Evolutionary conservation across 441 rosid genomes (phyloP), one percentile per base, ranked within the genome.

Genomic region (Gossypium trilobum): DNA sequence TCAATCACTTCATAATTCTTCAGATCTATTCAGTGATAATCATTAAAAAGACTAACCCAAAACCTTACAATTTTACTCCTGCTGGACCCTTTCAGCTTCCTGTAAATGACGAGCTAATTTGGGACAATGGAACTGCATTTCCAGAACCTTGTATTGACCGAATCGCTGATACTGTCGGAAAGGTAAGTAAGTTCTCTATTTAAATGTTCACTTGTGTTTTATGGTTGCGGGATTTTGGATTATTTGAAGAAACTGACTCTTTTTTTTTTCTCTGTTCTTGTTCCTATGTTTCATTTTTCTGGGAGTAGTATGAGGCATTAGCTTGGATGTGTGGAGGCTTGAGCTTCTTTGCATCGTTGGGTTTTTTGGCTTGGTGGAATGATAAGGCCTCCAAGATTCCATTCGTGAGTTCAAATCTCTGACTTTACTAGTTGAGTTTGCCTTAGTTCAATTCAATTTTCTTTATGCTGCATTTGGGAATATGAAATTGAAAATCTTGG

Each of bases 141-240:
- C 96, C 98, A 16, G 98, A 94, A 61, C 98, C 98, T 29, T 90
- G 95, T 65, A 82, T 94, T 4, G 98, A 94, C 84, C 96, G 98
- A 25, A 94, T 94, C 61, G 98, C 98, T 22, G 97, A 91, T 75
- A 94, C 96, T 0, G 88, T 94, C 51, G 97, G 98, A 70, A 89
- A 94, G 97, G 97, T 90, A 33, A 39, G 57, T 8, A 61, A 14
- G 33, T 68, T 39, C 17, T 58, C n/a, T 0, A 5, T 33, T 25
- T 3, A 16, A 19, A 10, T 14, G 14, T 64, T 27, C 16, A 46
- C 16, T n/a, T 10, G 8, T 4, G 39, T 48, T 3, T 61, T 54
- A 25, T 68, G 7, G 5, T 3, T 22, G 60, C 62, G 10, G 2
- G 68, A 16, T 39, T 46, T 51, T 6, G 1, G 8, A 59, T 11